These are phyloP conservation scores for Neophaeococcomyces aloes DNA, from an alignment of 2,329 filamentous ascomycete genomes.

Conservation along the genomic window DNA sequence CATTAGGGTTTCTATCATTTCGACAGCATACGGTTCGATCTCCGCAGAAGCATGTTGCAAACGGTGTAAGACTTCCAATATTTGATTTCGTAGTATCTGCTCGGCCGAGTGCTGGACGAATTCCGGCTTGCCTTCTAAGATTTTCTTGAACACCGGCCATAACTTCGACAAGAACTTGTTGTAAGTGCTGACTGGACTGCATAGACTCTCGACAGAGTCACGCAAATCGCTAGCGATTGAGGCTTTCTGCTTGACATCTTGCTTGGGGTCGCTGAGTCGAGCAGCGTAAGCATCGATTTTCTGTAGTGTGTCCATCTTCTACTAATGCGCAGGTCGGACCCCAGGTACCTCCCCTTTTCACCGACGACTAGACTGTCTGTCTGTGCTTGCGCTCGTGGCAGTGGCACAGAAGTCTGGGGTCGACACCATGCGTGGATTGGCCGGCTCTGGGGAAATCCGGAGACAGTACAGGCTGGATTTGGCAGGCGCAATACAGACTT, in stretches of 20 bases:
- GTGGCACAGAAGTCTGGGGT: constrained; percentile 3
- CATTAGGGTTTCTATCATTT: constrained; percentile 86
- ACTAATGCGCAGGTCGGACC: background rate
- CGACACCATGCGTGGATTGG: constrained; percentile 1
- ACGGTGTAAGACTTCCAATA: constrained; percentile 89
- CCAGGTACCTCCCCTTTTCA: background rate
- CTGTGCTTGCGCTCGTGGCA: constrained; percentile 7
- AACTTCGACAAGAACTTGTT: constrained; percentile 71
- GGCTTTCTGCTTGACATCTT: constrained; percentile 72
- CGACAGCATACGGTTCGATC: constrained; percentile 77
- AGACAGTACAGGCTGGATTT: background rate
- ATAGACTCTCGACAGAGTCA: constrained; percentile 75
- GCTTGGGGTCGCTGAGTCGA: constrained; percentile 38
- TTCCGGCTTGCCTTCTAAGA: constrained; percentile 74
- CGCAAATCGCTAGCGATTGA: constrained; percentile 77
- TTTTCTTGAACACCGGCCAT: constrained; percentile 78
- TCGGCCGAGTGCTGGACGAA: constrained; percentile 86
- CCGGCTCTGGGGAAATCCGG: background rate
- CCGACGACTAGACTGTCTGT: background rate
- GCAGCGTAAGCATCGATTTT: constrained; percentile 40
- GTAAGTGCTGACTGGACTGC: constrained; percentile 69
- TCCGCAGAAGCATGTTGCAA: constrained; percentile 66
- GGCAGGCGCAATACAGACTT: background rate
- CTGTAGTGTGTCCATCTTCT: constrained; percentile 19
- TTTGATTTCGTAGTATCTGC: constrained; percentile 86